phyloP scores from a whole-genome alignment of 2,329 filamentous ascomycete species.

The Botrytis tulipae region DNA sequence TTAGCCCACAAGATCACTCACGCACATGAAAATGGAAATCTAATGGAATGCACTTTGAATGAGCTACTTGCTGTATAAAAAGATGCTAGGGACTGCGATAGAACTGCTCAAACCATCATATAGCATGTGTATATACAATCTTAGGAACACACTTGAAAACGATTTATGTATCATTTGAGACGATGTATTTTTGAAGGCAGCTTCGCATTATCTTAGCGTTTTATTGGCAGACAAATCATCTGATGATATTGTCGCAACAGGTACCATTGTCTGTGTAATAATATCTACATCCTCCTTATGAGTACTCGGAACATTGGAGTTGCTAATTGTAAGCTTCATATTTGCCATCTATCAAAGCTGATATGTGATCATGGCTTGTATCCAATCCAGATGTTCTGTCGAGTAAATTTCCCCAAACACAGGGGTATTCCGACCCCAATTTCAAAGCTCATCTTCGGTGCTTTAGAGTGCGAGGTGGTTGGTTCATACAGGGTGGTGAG shows the following conservation, averaged over 20 bases:
- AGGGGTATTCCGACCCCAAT: not conserved
- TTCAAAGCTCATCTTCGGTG: not conserved
- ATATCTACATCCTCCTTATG: not conserved
- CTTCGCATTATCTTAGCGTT: not conserved
- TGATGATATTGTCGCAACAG: not conserved
- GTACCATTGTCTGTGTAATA: not conserved
- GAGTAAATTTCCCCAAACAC: not conserved
- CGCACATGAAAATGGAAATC: not conserved
- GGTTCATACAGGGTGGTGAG: not conserved
- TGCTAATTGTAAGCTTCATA: not conserved
- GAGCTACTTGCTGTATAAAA: not conserved
- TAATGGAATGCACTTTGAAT: not conserved
- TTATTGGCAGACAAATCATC: not conserved
- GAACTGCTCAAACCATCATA: not conserved
- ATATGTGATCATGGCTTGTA: not conserved
- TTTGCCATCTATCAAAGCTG: not conserved
- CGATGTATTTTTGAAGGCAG: no score
- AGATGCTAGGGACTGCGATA: not conserved
- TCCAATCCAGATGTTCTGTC: not conserved
- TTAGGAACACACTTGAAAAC: not conserved
- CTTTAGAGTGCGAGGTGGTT: not conserved
- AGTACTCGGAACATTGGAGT: not conserved
- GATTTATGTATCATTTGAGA: no score
- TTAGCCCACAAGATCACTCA: not conserved
- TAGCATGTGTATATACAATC: not conserved